Evolutionary conservation across 1,139 yeast species (phyloP).

Genomic region (Lodderomyces pseudojiufengensis): DNA sequence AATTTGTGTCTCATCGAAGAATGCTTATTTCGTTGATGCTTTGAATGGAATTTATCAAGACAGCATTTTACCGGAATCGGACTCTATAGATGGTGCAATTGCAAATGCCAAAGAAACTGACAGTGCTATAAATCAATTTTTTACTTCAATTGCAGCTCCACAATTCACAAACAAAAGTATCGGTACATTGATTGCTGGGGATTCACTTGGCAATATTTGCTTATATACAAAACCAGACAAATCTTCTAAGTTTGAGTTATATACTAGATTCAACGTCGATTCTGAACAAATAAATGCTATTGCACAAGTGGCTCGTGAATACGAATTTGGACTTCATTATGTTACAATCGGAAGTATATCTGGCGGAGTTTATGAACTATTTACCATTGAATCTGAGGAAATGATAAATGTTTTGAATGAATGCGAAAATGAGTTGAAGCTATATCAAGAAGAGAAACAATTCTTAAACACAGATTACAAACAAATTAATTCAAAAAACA

Average conservation of each 20-base stretch:
- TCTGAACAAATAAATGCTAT: conserved; percentile 31
- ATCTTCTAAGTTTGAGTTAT: no score
- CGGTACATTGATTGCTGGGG: conserved; percentile 21
- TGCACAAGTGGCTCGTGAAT: conserved; percentile 5
- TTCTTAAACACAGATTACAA: no score
- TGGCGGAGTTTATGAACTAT: conserved; percentile 30
- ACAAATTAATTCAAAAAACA: no score
- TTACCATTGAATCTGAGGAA: conserved; percentile 1
- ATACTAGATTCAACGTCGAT: conserved; percentile 27
- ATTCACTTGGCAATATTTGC: conserved; percentile 31
- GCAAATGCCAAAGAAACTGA: not conserved
- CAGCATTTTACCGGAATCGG: not conserved
- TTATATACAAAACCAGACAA: no score
- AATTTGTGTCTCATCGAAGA: not conserved
- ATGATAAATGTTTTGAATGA: no score
- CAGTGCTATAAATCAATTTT: no score
- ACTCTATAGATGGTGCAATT: not conserved
- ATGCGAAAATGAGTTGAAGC: no score
- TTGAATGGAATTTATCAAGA: conserved; percentile 3
- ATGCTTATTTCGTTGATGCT: conserved; percentile 7
- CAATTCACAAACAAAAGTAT: no score
- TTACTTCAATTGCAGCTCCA: no score
- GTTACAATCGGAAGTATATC: conserved; percentile 33
- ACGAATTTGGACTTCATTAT: conserved; percentile 6
- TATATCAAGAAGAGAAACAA: no score